Evolutionary conservation across 306 rosid genomes (phyloP), one percentile per base, ranked within the genome.

Genomic region (Quercus aquifolioides): DNA sequence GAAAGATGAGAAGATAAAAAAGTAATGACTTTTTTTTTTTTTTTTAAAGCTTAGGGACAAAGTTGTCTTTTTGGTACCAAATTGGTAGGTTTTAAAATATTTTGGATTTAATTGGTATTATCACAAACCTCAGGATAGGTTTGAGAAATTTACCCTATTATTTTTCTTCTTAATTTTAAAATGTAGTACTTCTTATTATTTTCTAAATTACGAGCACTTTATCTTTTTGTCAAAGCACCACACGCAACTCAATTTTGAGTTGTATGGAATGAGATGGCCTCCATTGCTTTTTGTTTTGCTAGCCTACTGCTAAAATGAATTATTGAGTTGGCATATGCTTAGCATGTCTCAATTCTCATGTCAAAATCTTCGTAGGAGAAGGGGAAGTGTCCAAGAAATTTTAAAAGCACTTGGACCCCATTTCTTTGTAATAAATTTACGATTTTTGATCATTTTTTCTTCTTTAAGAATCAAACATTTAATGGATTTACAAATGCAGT

Each of bases 361-460:
- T 94, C 89, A 84, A 94, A 87, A 83, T 88, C 92, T 78, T 26
- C 55, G 73, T 72, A 79, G 62, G 74, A 77, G 87, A 84, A 43
- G 71, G 73, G 71, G 46, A 68, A 65, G 79, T 77, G 76, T 63
- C 80, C 65, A 58, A 63, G 12, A 46, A 63, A 55, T 57, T 82
- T 82, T 56, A 69, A 26, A 55, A 75, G 79, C 80, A 73, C 74
- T 58, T 67, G 84, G 90, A 72, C 84, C 88, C 89, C 86, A 74
- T 71, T 3, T 35, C 41, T 58, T n/a, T 58, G 30, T 9, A 12
- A 58, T 20, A 25, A 58, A 58, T 13, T 28, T 15, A 28, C 46
- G 1, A 28, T 30, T 6, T 28, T 5, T 62, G n/a, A 7, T 17
- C 13, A 0, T 10, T 21, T 59, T 59, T 23, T 59, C 12, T 8